A percentile compares a stretch with the other conserved stretches of the same genome.
Conservation (phyloP, 345 rosid species). For the Microthlaspi erraticum region DNA sequence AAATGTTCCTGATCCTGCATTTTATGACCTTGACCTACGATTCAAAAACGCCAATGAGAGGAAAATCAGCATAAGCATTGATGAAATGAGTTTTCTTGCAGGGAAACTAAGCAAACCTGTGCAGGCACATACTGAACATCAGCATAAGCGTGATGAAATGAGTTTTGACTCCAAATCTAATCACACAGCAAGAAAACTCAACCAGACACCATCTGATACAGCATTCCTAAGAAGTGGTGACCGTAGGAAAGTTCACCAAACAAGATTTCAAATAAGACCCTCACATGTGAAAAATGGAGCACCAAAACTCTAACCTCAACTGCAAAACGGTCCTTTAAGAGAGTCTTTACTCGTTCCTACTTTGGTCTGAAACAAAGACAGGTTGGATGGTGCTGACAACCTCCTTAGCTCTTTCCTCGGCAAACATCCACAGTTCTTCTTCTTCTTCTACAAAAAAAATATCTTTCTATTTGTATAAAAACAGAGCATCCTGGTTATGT, state of each 20-base stretch:
- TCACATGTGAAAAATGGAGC: neutral
- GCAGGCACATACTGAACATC: slow-evolving; percentile 70
- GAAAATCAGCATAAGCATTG: slow-evolving; percentile 6
- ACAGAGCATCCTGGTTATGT: slow-evolving; percentile 38
- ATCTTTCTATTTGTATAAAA: neutral
- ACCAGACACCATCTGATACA: slow-evolving; percentile 3
- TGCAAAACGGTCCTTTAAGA: slow-evolving; percentile 56
- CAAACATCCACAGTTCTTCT: slow-evolving; percentile 65
- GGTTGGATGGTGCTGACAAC: slow-evolving; percentile 67
- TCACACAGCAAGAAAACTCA: neutral
- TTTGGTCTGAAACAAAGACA: slow-evolving; percentile 58
- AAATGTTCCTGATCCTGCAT: slow-evolving; percentile 57
- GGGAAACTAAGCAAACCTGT: slow-evolving; percentile 58
- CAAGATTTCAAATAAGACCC: neutral
- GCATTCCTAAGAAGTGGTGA: neutral
- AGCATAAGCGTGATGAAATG: too few relatives aligned
- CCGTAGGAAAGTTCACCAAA: neutral
- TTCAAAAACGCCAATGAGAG: slow-evolving; percentile 8
- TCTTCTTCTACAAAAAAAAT: slow-evolving; percentile 20
- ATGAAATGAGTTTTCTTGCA: neutral
- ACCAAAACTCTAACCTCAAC: slow-evolving; percentile 65
- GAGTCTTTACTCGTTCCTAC: slow-evolving; percentile 57
- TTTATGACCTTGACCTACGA: slow-evolving; percentile 81
- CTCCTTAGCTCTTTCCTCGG: slow-evolving; percentile 81
- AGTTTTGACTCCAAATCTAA: slow-evolving; percentile 38